Base-by-base conservation (phyloP, 805 yeast species). In the Dipodascus albidus region DNA sequence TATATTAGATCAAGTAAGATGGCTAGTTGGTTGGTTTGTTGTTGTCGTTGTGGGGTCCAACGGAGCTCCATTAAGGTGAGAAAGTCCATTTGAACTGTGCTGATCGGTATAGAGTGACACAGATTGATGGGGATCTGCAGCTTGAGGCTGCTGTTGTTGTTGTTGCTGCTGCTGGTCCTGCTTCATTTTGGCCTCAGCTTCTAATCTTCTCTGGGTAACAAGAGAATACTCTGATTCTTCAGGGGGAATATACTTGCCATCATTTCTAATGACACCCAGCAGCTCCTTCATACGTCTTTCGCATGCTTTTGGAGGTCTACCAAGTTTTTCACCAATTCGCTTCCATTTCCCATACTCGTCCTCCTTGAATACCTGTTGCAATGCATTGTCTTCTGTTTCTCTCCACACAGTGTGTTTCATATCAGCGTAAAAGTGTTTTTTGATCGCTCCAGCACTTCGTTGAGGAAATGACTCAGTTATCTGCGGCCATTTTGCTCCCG, bases 401-500 rank as follows among this genome's bases (percentile, higher is more conserved):
- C 54, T 55, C 66, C 66, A 62, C 2, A 57, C 51, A 2, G 55
- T 54, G 49, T 62, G 61, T 53, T 62, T 62, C 66, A 62, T 62
- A 50, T 62, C 65, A n/a, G 66, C 66, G 50, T 62, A 62, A 48
- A 57, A 62, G 47, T 62, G 66, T 60, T 62, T 62, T 48, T 62
- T 62, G 53, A 62, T 62, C 8, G 66, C 66, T 17, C 65, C 66
- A 2, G 66, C 64, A 1, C 64, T 59, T 14, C 66, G 59, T 42
- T 62, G 56, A 9, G 66, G 66, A 42, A 62, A 62, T 23, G 57
- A 62, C 14, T 54, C 51, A 11, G 61, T 59, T 19, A 62, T 62
- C 2, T 57, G 58, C 22, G 58, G 58, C 66, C 66, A 62, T 33
- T 62, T 62, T 14, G 59, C 57, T 14, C 65, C 65, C 11, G 53